Conservation (phyloP, 75 land plant species). For the Adiantum capillusveneris region DNA sequence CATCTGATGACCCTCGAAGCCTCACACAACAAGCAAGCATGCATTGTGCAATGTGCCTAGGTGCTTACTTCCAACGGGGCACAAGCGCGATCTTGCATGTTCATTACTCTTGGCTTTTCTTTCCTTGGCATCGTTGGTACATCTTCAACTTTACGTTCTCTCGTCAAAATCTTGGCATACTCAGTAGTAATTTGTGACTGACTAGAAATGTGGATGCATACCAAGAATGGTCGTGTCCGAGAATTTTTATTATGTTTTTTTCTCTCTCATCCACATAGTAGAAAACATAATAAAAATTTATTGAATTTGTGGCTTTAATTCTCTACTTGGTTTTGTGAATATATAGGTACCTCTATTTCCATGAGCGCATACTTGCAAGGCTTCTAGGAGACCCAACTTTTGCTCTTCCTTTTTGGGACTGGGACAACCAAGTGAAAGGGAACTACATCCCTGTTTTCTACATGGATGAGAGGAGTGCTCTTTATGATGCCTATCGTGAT, state of each 20-base stretch:
- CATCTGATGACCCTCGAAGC: slow-evolving; percentile 1
- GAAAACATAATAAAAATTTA: no score
- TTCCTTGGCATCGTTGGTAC: slow-evolving; percentile 3
- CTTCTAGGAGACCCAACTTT: neutral
- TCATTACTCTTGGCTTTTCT: slow-evolving; percentile 4
- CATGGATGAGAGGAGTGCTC: slow-evolving; percentile 17
- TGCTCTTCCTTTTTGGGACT: no score
- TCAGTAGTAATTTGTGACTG: no score
- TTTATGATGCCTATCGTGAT: slow-evolving; percentile 33
- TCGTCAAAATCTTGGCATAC: no score
- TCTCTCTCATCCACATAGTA: no score
- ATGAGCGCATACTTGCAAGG: neutral
- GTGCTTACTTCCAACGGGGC: slow-evolving; percentile 13
- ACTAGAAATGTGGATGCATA: no score
- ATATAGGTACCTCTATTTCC: no score
- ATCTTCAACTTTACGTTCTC: no score
- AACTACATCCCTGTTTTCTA: slow-evolving; percentile 8
- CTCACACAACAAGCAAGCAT: slow-evolving; percentile 35
- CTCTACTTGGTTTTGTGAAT: no score
- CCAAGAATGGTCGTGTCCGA: no score
- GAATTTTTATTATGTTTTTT: no score
- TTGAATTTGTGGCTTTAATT: no score
- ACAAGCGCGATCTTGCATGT: slow-evolving; percentile 6
- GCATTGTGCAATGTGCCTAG: slow-evolving; percentile 59
- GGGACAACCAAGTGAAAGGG: slow-evolving; percentile 3